These are phyloP conservation scores for Rhodotorula sp. DNA, from an alignment of 1,284 basidiomycete species.

Conservation along the genomic window DNA sequence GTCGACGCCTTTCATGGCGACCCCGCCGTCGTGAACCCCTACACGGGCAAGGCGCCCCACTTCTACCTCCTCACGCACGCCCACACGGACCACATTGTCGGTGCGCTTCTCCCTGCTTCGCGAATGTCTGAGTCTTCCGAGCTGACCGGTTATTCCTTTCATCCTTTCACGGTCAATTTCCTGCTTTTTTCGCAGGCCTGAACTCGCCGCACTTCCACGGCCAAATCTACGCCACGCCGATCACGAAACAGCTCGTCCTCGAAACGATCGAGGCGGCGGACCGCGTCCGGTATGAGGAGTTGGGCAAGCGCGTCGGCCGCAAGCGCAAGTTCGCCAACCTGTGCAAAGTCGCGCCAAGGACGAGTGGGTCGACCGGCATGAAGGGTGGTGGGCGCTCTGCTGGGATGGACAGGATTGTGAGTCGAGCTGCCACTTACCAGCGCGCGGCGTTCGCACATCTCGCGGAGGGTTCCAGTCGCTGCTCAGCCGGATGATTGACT, in stretches of 20 bases:
- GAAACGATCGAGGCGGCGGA: conserved; percentile 28
- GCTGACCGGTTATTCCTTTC: background rate
- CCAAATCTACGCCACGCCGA: conserved; percentile 24
- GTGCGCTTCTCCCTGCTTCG: background rate
- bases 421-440: background rate
- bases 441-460: background rate
- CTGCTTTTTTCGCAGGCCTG: conserved; percentile 37
- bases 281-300: conserved; percentile 29
- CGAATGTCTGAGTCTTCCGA: background rate
- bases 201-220: conserved; percentile 34
- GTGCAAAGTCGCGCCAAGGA: conserved; percentile 11
- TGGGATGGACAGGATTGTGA: conserved; percentile 28
- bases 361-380: conserved; percentile 4
- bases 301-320: background rate
- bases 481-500: too few relatives aligned
- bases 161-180: background rate
- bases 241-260: conserved; percentile 32
- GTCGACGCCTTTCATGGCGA: conserved; percentile 37
- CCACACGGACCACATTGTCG: conserved; percentile 45
- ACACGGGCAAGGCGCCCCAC: conserved; percentile 9
- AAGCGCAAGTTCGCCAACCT: conserved; percentile 36
- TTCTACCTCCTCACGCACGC: conserved; percentile 44
- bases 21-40: conserved; percentile 16
- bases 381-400: background rate
- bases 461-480: background rate